Evolutionary conservation across 805 yeast species (phyloP).

Genomic region (Ogataea sp.): DNA sequence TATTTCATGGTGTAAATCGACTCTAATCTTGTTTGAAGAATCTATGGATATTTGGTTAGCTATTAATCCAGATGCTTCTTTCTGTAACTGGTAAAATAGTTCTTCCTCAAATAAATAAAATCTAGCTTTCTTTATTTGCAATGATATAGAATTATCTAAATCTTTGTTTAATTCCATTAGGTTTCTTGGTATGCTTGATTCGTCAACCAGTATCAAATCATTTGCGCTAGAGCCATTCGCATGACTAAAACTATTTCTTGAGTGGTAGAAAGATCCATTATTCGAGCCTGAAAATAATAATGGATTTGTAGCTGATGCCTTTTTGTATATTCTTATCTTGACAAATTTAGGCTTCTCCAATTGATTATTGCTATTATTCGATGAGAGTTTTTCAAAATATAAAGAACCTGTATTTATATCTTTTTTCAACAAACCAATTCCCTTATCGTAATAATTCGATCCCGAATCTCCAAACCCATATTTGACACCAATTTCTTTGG

Average conservation of each 20-base stretch:
- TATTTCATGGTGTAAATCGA: constrained; percentile 57
- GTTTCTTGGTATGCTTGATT: constrained; percentile 30
- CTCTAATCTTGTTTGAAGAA: constrained; percentile 50
- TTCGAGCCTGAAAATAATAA: no score
- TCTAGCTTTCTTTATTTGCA: constrained; percentile 60
- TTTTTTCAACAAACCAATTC: constrained; percentile 64
- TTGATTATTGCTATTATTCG: constrained; percentile 21
- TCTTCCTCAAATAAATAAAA: constrained; percentile 83
- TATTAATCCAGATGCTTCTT: constrained; percentile 65
- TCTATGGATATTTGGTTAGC: constrained; percentile 64
- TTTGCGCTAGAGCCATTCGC: no score
- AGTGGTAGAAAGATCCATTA: no score
- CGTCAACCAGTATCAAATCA: constrained; percentile 44
- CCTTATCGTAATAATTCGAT: constrained; percentile 63
- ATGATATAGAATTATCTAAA: constrained; percentile 18
- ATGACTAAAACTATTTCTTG: no score
- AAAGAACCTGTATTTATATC: constrained; percentile 35
- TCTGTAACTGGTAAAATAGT: constrained; percentile 64
- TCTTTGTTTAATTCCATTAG: constrained; percentile 5
- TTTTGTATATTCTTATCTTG: constrained; percentile 41
- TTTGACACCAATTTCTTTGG: constrained; percentile 62
- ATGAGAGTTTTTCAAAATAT: constrained; percentile 22
- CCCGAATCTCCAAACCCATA: constrained; percentile 94
- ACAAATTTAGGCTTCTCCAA: constrained; percentile 39
- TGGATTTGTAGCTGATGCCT: not conserved